Conservation (phyloP, 345 rosid genomes). For the Gossypium rotundifolium region DNA sequence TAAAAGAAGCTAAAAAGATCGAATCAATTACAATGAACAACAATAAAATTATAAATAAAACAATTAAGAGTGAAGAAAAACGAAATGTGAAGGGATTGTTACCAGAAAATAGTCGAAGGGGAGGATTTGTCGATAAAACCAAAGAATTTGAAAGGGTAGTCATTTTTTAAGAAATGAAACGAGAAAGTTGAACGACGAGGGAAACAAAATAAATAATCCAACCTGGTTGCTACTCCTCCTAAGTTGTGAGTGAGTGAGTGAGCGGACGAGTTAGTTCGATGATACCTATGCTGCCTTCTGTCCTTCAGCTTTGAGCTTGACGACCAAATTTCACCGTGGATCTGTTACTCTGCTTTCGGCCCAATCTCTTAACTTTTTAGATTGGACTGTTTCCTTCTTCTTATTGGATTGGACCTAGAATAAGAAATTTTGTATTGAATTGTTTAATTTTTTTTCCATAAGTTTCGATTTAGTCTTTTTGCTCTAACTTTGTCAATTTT, state of each 20-base stretch:
- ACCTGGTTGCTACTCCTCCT: not conserved
- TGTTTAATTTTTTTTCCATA: too few relatives aligned
- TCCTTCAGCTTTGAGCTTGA: not conserved
- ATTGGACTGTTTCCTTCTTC: not conserved
- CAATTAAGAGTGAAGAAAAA: not conserved
- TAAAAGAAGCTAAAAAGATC: not conserved
- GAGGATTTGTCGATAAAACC: slow-evolving; percentile 35
- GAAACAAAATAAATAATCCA: not conserved
- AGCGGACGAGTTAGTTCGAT: not conserved
- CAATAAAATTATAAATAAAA: not conserved
- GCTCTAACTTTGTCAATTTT: too few relatives aligned
- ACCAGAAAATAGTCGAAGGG: slow-evolving; percentile 35
- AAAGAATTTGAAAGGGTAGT: slow-evolving; percentile 43
- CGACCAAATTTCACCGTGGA: not conserved
- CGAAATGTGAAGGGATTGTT: slow-evolving; percentile 12
- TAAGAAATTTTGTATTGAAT: not conserved
- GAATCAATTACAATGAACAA: not conserved
- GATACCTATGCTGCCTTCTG: not conserved
- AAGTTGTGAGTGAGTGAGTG: not conserved
- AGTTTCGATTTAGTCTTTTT: too few relatives aligned
- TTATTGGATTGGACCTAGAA: not conserved
- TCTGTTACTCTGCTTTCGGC: not conserved
- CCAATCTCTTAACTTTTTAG: not conserved
- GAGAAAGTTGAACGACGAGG: not conserved
- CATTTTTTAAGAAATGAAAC: slow-evolving; percentile 24